These are phyloP conservation scores for Gracilaria vermiculophylla DNA, from an alignment of 23 red algal genomes.

Conservation along the genomic window DNA sequence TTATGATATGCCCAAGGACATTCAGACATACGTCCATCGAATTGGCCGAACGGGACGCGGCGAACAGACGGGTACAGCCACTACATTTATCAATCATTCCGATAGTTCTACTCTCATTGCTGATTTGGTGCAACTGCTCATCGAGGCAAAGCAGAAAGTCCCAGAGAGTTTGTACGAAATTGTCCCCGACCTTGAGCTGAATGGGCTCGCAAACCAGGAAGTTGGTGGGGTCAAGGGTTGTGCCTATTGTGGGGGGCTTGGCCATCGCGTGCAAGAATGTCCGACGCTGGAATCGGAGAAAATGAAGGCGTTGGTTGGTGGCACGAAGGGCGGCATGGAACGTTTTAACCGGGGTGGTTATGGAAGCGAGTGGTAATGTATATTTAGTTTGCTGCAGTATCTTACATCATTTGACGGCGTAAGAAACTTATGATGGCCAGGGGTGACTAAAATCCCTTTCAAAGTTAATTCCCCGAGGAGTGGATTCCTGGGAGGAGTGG, in stretches of 20 bases:
- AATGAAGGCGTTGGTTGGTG: slow-evolving; percentile 70
- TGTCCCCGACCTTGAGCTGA: slow-evolving; percentile 42
- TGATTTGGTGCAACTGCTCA: slow-evolving; percentile 78
- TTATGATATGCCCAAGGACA: slow-evolving; percentile 91
- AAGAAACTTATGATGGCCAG: too few species aligned
- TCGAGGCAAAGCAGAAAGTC: slow-evolving; percentile 85
- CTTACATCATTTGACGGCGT: too few species aligned
- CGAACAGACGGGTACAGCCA: slow-evolving; percentile 72
- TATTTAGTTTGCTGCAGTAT: too few species aligned
- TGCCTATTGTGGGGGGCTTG: slow-evolving; percentile 89
- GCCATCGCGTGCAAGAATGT: slow-evolving; percentile 80
- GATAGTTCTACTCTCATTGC: slow-evolving; percentile 56
- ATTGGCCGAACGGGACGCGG: slow-evolving; percentile 90
- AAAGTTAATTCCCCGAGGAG: too few species aligned
- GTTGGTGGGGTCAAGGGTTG: slow-evolving; percentile 86
- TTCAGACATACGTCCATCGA: slow-evolving; percentile 93
- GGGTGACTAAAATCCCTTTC: too few species aligned
- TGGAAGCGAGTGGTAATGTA: slow-evolving; percentile 74
- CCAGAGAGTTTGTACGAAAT: slow-evolving; percentile 60
- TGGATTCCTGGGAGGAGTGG: too few species aligned
- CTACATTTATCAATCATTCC: slow-evolving; percentile 76
- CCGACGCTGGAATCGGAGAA: slow-evolving; percentile 79
- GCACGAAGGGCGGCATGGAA: slow-evolving; percentile 37
- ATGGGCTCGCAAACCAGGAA: slow-evolving; percentile 47
- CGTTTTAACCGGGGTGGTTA: slow-evolving; percentile 60